phyloP scores from a whole-genome alignment of 2,329 filamentous ascomycete genomes.

The Thielaviopsis cerberus region DNA sequence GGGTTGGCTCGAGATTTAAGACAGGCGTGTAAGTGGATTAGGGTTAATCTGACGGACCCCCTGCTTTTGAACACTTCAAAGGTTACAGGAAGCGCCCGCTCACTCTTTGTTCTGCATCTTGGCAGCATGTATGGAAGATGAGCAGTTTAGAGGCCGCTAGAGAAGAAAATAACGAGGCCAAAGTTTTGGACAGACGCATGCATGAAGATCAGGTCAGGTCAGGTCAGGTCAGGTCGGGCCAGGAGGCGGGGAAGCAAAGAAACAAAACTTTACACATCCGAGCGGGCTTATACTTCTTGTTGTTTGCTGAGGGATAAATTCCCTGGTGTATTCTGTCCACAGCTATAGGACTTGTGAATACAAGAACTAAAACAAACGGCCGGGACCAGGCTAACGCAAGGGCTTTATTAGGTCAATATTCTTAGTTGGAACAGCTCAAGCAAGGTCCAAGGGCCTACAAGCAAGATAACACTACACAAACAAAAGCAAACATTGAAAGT shows the following conservation, averaged over 20 bases:
- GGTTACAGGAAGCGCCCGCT: not conserved
- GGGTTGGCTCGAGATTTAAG: no score
- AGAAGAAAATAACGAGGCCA: not conserved
- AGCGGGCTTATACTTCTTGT: not conserved
- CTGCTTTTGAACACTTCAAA: not conserved
- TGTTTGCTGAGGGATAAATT: no score
- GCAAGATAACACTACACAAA: no score
- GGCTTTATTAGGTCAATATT: no score
- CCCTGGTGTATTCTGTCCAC: not conserved
- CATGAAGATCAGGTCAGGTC: not conserved
- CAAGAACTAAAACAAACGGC: no score
- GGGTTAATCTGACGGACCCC: not conserved
- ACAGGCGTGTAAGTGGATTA: not conserved
- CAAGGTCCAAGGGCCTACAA: not conserved
- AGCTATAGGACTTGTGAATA: not conserved
- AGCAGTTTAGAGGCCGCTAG: not conserved
- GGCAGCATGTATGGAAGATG: not conserved
- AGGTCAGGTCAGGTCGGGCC: not conserved
- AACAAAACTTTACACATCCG: not conserved
- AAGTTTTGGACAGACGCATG: not conserved
- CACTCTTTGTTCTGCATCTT: not conserved
- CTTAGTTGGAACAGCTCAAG: no score
- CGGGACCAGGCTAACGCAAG: no score
- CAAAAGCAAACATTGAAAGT: not conserved
- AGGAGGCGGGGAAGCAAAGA: not conserved